Evolutionary conservation across 129 eudicot genomes (phyloP).

Genomic region (Saposhnikovia divaricata): DNA sequence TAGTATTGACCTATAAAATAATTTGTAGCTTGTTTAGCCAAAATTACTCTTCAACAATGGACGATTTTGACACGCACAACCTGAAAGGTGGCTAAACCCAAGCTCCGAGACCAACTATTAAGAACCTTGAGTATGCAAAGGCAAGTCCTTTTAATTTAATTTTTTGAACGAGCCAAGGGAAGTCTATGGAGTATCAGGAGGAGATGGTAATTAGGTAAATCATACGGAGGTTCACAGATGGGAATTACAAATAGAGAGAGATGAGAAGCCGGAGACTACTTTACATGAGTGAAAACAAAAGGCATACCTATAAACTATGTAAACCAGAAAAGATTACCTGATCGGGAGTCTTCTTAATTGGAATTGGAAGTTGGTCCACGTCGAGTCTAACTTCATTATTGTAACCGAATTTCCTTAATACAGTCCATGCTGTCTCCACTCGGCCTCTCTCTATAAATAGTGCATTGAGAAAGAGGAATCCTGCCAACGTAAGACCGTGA

Average conservation of each 20-base stretch:
- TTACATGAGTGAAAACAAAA: not conserved
- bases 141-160: not conserved
- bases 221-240: too few relatives aligned
- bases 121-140: not conserved
- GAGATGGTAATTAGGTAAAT: not conserved
- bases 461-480: constrained; percentile 90
- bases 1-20: not conserved
- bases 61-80: not conserved
- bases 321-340: constrained; percentile 44
- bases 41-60: not conserved
- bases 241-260: not conserved
- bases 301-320: not conserved
- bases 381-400: constrained; percentile 76
- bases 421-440: constrained; percentile 95
- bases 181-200: not conserved
- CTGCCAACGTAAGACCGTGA: constrained; percentile 82
- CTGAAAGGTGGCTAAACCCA: not conserved
- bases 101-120: not conserved
- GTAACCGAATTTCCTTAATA: constrained; percentile 85
- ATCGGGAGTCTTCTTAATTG: constrained; percentile 67
- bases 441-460: constrained; percentile 88
- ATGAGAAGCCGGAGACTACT: not conserved
- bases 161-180: too few relatives aligned
- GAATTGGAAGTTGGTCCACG: constrained; percentile 66
- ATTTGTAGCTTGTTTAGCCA: not conserved